Evolutionary conservation across 306 rosid genomes (phyloP).

Genomic region (Quercus suber): DNA sequence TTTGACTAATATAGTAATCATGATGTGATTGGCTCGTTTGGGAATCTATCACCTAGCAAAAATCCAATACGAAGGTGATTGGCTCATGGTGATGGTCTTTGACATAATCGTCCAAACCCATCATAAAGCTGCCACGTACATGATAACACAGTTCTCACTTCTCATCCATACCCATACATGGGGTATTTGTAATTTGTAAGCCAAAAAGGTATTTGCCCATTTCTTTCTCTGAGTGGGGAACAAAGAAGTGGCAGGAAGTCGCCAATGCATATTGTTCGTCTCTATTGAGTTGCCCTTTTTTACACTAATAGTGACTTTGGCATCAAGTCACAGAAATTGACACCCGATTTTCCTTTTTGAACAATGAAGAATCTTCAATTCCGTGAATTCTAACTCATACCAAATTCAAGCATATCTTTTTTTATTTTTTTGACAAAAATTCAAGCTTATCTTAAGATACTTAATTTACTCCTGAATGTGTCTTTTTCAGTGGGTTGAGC

Average conservation of each 20-base stretch:
- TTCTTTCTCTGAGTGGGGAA: not conserved
- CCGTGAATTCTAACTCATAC: too few relatives aligned
- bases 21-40: not conserved
- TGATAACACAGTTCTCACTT: not conserved
- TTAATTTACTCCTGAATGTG: too few relatives aligned
- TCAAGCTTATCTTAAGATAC: too few relatives aligned
- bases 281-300: too few relatives aligned
- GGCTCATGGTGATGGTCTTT: not conserved
- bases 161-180: conserved; percentile 3
- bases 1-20: not conserved
- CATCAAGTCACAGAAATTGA: too few relatives aligned
- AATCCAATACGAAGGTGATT: not conserved
- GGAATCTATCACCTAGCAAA: not conserved
- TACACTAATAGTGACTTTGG: too few relatives aligned
- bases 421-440: too few relatives aligned
- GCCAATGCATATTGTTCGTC: not conserved
- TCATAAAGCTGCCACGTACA: conserved; percentile 14
- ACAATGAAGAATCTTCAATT: too few relatives aligned
- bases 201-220: not conserved
- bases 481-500: too few relatives aligned
- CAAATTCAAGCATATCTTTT: too few relatives aligned
- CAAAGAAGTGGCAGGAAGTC: not conserved
- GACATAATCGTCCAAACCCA: not conserved
- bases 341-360: too few relatives aligned
- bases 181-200: not conserved